Base-by-base conservation (phyloP, 2,329 filamentous ascomycete genomes). In the Elsinoe ampelina region DNA sequence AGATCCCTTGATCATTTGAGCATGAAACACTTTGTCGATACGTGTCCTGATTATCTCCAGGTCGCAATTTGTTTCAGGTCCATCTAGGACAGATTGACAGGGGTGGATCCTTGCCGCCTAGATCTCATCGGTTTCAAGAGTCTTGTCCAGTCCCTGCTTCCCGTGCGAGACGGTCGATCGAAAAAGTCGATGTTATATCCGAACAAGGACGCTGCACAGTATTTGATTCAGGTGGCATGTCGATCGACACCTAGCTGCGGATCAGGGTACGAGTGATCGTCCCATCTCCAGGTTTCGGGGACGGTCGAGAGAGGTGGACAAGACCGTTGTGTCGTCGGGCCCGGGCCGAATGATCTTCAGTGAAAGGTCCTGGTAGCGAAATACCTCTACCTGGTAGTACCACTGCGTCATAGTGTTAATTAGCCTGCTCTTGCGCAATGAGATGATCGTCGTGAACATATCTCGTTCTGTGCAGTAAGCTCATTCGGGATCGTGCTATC, bases 221-320 rank as follows among this genome's bases (percentile, higher is more conserved):
- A 52, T 52, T 52, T 52, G 48, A 26, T 22, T 52, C 39, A 30
- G 32, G 17, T 15, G 8, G 10, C n/a, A 2, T 10, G 17, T n/a
- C 38, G 48, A 52, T 52, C 48, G 34, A 52, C 48, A 13, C 1
- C 34, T 52, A 52, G 48, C 13, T 15, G 48, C 19, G 19, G 34
- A 52, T 52, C 48, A 52, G 48, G 48, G 32, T 39, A 20, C 7
- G 34, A 39, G 20, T 45, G 32, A 52, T 52, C 45, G 26, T 22
- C 45, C 45, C 41, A 35, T 50, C 45, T 52, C 48, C 48, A 52
- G 48, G 22, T 52, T 39, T 35, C 11, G 10, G 32, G 34, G 48
- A 52, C 19, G 5, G 22, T 17, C 20, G 41, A 15, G 41, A 3
- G n/a, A 15, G 38, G 38, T 19, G 26, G 26, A 41, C 11, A 50